Conservation (phyloP, 805 yeast genomes). For the Yarrowia alimentaria region DNA sequence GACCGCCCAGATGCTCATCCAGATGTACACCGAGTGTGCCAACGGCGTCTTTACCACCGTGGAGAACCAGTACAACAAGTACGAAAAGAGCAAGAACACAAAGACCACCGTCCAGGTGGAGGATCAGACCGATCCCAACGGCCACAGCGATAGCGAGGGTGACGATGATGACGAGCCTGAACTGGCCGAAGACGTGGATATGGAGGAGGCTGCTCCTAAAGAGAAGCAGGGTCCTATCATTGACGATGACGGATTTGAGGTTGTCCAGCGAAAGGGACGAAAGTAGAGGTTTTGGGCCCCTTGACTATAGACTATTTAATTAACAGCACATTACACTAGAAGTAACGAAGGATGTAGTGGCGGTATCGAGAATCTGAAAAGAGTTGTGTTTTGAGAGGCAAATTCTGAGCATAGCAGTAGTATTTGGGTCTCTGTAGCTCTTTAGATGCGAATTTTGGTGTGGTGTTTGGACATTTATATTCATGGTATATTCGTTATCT, state of each 20-base stretch:
- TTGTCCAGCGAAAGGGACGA: slow-evolving; percentile 57
- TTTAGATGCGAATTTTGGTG: too few relatives aligned
- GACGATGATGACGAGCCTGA: slow-evolving; percentile 44
- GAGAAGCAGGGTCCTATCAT: slow-evolving; percentile 58
- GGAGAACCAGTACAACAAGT: slow-evolving; percentile 58
- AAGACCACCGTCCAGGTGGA: slow-evolving; percentile 40
- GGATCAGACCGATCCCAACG: slow-evolving; percentile 55
- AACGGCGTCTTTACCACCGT: slow-evolving; percentile 53
- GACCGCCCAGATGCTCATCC: slow-evolving; percentile 65
- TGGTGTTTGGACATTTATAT: too few relatives aligned
- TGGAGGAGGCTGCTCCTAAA: slow-evolving; percentile 40
- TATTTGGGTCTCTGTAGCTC: too few relatives aligned
- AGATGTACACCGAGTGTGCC: slow-evolving; percentile 63
- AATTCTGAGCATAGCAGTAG: too few relatives aligned
- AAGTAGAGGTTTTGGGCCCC: too few relatives aligned
- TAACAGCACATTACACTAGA: too few relatives aligned
- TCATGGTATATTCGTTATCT: too few relatives aligned
- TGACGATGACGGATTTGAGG: slow-evolving; percentile 93
- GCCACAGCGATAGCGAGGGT: slow-evolving; percentile 49
- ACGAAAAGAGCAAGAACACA: slow-evolving; percentile 53
- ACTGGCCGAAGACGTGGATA: slow-evolving; percentile 42
- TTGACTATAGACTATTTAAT: too few relatives aligned
- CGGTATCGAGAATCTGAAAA: too few relatives aligned
- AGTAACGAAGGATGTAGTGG: too few relatives aligned
- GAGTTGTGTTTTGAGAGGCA: too few relatives aligned